Conservation (phyloP, 2,329 filamentous ascomycete genomes). For the Botrytis aclada region DNA sequence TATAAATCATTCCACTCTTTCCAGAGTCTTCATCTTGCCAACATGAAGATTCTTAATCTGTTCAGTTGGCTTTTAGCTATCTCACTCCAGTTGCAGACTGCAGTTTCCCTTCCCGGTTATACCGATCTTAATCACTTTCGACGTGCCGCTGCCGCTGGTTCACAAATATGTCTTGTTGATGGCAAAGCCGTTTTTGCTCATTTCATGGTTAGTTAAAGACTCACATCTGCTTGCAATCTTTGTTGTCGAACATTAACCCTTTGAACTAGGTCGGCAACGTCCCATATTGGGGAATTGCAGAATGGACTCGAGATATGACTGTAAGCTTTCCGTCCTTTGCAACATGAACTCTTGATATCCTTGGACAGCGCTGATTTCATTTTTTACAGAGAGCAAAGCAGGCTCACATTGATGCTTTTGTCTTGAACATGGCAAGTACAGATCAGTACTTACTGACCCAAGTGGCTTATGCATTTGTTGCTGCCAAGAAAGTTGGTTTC, state of each 20-base stretch:
- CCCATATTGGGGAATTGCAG: not conserved
- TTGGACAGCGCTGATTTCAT: not conserved
- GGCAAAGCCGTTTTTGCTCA: slow-evolving; percentile 4
- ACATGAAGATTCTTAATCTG: not conserved
- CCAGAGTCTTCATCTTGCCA: not conserved
- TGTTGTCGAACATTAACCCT: not conserved
- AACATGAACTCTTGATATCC: not conserved
- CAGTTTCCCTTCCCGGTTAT: not conserved
- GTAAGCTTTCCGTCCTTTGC: not conserved
- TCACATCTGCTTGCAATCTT: not conserved
- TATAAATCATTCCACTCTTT: not conserved
- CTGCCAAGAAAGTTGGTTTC: not conserved
- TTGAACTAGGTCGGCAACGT: slow-evolving; percentile 1
- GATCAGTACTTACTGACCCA: not conserved
- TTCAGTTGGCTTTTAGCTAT: not conserved
- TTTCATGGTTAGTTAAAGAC: not conserved
- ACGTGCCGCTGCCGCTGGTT: not conserved
- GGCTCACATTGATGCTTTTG: not conserved
- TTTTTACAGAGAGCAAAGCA: not conserved
- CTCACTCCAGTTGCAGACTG: not conserved
- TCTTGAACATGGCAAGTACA: not conserved
- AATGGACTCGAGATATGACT: not conserved
- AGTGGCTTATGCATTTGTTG: not conserved
- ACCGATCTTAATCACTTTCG: not conserved
- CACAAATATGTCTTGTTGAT: not conserved